Evolutionary conservation across 176 grass and related monocot genomes (phyloP), one percentile per base, ranked within the genome.

Genomic region (Puccinellia tenuiflora): DNA sequence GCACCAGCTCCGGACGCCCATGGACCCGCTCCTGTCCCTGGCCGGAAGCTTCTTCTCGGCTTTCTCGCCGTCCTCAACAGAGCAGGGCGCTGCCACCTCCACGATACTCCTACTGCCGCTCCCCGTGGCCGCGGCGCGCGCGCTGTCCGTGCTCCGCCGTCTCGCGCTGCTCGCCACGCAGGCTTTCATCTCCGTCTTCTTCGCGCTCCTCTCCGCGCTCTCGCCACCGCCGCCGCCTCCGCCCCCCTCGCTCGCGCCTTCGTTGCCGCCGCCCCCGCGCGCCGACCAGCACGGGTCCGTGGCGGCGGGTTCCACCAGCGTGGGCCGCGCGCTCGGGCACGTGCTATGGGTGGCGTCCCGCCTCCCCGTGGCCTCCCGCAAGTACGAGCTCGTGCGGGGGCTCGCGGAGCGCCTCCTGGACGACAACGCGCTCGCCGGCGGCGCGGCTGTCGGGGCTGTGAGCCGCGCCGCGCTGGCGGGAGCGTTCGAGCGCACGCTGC

Each of bases 391-490:
- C 24, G 82, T 92, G 57, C 90, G 90, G 1, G 88, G 70, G 2
- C 92, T 97, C 43, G 95, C 95, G 2, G 95, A 97, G 71, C 90
- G 92, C 1, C 83, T 97, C 77, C 81, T 97, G 10, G 92, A 97
- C 25, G 92, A 89, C 35, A 94, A 91, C 75, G 46, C 48, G 57
- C 77, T 71, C 61, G 79, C 38, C 16, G 68, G 54, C 28, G 52
- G 75, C 40, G 85, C 79, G 31, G 22, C 43, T 4, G 18, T 61
- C 48, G 73, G 20, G 38, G 86, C 57, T 18, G 80, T 94, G 39
- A 97, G 79, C 81, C 78, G 84, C 43, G 46, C 75, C 43, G 86
- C 75, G 28, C 91, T 97, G 9, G 24, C 86, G 0, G 81, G 83
- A 1, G 84, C 95, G 33, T 94, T 97, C 75, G 68, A 62, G 25